Evolutionary conservation across 805 yeast genomes (phyloP), one percentile per base, ranked within the genome.

Genomic region (Wickerhamia fluorescens): DNA sequence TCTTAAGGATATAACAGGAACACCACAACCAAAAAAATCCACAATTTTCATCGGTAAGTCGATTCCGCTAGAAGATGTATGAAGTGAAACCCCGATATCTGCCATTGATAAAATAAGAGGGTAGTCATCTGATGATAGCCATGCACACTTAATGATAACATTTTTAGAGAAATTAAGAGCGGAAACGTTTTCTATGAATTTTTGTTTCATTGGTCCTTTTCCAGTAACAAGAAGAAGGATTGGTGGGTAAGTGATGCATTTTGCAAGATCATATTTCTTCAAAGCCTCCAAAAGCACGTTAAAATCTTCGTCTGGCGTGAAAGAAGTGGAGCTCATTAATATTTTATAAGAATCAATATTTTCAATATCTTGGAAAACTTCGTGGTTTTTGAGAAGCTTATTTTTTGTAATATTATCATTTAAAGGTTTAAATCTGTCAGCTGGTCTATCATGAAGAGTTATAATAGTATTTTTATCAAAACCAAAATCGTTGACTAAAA

Each of bases 41-140:
- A 89, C 79, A 20, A 92, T 83, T 53, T 92, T 92, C 99, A 92
- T 92, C 1, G 99, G 99, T 34, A 92, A 66, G 47, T 92, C 99
- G 33, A 83, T 66, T 0, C 99, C 98, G 25, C 95, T 82, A 25
- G 94, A 81, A 0, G 97, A 88, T 4, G 78, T 72, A 53, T 92
- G 99, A 37, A 92, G 60, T 1, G 97, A 89, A 2, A 92, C 68
- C 2, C 96, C 97, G 20, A 88, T 49, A 47, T 92, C 96, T 3
- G 95, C 89, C 3, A 75, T 58, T 3, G 78, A 77, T 17, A 92
- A 51, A 2, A 92, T 58, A 29, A 62, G 53, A 0, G 96, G 96
- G 51, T 92, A 92, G 33, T 85, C 86, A 33, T 77, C 84, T 5
- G 75, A 60, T 0, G 78, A 47, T 14, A 92, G 62, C 97, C 98